Conservation (phyloP, 2,329 filamentous ascomycete genomes). For the Microcyclospora tardicrescens region DNA sequence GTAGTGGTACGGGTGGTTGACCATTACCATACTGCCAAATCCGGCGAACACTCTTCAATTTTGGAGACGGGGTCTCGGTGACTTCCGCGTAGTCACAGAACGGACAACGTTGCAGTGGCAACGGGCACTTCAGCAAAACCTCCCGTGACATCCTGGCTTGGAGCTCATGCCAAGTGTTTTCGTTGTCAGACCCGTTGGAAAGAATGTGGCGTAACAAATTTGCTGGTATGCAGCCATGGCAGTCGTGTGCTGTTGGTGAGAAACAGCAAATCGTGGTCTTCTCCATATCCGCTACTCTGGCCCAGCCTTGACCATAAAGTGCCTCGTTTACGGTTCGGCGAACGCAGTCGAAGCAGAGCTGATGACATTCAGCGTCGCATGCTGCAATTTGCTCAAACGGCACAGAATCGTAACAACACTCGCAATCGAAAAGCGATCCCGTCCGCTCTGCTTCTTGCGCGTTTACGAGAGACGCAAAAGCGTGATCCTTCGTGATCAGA, state of each 20-base stretch:
- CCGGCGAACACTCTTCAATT: conserved; percentile 9
- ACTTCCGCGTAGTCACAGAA: conserved; percentile 88
- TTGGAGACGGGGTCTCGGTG: conserved; percentile 37
- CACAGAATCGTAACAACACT: conserved; percentile 61
- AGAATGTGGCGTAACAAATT: conserved; percentile 62
- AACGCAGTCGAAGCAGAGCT: conserved; percentile 72
- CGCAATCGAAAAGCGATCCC: conserved; percentile 50
- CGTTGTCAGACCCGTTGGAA: conserved; percentile 52
- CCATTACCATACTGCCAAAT: conserved; percentile 14
- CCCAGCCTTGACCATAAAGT: conserved; percentile 86
- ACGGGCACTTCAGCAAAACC: conserved; percentile 54
- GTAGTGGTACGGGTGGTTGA: conserved; percentile 24
- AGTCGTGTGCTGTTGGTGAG: conserved; percentile 55
- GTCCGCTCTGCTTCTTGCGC: conserved; percentile 36
- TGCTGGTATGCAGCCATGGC: conserved; percentile 57
- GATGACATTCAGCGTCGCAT: conserved; percentile 57
- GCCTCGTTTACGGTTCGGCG: conserved; percentile 72
- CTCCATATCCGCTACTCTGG: conserved; percentile 59
- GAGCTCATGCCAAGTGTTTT: conserved; percentile 47
- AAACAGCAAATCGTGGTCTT: conserved; percentile 69
- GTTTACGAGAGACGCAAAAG: conserved; percentile 33
- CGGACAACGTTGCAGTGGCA: conserved; percentile 71
- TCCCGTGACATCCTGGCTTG: conserved; percentile 70
- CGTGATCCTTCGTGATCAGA: conserved; percentile 27
- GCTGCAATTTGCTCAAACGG: conserved; percentile 62